Evolutionary conservation across 2,329 filamentous ascomycete genomes (phyloP), one percentile per base, ranked within the genome.

Genomic region (Arthroderma sp.): DNA sequence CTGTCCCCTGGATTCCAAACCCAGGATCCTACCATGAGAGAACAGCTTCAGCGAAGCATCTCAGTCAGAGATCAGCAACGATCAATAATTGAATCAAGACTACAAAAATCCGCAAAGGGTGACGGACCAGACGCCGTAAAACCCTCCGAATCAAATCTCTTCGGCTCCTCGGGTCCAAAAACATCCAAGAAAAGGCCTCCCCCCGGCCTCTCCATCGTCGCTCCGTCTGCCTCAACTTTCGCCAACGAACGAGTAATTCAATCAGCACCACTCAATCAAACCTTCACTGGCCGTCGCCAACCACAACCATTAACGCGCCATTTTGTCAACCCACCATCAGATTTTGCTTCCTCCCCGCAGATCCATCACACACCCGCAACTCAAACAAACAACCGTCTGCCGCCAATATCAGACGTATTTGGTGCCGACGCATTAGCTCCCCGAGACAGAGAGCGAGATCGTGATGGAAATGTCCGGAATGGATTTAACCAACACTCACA

Each of bases 1-100:
- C 78, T 98, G 57, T 97, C 93, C 1, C 93, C 93, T 0, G 93
- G 93, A 56, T 97, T 98, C 67, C 85, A 94, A 63, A 97, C 93
- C 15, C 88, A 97, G 66, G 90, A 98, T 71, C 91, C 93, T n/a
- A 81, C 87, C 19, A 94, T 96, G 89, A 86, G 93, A 68, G 89
- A 95, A 72, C 91, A 97, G 72, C 77, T 98, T 56, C 90, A 97
- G 73, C 84, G 91, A 64, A 97, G 93, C 72, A 83, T 96, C 72
- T 90, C 87, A 49, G 91, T 98, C 31, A 81, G 91, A 62, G 91
- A 98, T 64, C 89, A 95, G 70, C 93, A 98, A 72, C 81, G 91
- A 63, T 87, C 89, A 63, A 91, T 98, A 64, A 98, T 98, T 65
- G 93, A 97, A 73, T 85, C 88, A 37, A 83, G 93, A 67, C 75